Conservation (phyloP, 768 basidiomycete species). For the Terana coerulea region DNA sequence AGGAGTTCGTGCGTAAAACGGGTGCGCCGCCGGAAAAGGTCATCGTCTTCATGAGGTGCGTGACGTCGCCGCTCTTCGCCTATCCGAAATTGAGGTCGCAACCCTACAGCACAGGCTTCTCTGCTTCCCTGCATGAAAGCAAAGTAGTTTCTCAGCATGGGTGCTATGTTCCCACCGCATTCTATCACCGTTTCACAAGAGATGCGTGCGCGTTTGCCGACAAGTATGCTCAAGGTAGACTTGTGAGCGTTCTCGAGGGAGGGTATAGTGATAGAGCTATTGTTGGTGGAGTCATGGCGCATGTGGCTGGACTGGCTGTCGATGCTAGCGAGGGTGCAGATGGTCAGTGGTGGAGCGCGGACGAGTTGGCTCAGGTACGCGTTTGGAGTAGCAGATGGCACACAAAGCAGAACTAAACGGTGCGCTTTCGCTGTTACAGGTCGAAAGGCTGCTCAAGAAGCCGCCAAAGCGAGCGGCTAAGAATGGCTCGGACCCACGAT, state of each 20-base stretch:
- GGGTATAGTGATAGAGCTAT: constrained; percentile 92
- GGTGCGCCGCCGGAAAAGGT: constrained; percentile 44
- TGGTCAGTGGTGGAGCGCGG: too few species aligned
- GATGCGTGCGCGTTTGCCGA: constrained; percentile 68
- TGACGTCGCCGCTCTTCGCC: constrained; percentile 4
- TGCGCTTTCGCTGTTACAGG: neutral
- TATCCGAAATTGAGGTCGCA: too few species aligned
- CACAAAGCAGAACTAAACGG: neutral
- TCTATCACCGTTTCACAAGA: constrained; percentile 77
- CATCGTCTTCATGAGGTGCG: constrained; percentile 82
- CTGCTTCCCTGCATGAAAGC: constrained; percentile 92
- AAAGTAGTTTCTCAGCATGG: constrained; percentile 89
- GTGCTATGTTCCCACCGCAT: constrained; percentile 72
- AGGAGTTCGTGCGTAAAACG: too few species aligned
- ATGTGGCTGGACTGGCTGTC: constrained; percentile 61
- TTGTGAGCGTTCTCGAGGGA: constrained; percentile 91
- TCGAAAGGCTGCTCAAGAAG: neutral
- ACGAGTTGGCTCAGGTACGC: too few species aligned
- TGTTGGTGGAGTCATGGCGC: constrained; percentile 78
- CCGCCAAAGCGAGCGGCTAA: neutral
- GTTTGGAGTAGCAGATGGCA: neutral
- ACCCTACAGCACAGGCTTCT: constrained; percentile 81
- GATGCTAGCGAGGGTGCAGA: too few species aligned
- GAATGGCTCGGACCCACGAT: neutral
- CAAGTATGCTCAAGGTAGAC: constrained; percentile 56